These are phyloP conservation scores for Chamaenerion angustifolium DNA, from an alignment of 345 rosid species.

Conservation along the genomic window DNA sequence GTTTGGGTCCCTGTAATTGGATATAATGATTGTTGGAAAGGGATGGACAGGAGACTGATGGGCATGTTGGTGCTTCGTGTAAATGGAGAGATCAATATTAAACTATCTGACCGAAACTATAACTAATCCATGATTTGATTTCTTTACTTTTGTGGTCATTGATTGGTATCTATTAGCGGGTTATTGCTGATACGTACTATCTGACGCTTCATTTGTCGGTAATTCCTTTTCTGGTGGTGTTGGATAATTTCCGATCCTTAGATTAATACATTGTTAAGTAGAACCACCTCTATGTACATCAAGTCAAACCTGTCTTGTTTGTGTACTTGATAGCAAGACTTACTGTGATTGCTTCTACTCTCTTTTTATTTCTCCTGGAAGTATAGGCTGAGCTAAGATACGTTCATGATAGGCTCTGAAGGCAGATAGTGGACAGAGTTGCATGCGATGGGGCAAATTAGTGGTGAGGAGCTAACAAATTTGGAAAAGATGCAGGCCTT, in stretches of 20 bases:
- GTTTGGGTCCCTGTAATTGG: conserved; percentile 20
- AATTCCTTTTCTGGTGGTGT: conserved; percentile 32
- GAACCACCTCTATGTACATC: conserved; percentile 29
- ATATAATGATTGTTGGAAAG: conserved; percentile 27
- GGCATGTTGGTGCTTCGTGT: conserved; percentile 3
- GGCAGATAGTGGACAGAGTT: no score
- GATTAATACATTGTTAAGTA: conserved; percentile 28
- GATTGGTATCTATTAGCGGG: conserved; percentile 15
- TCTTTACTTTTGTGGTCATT: conserved; percentile 18
- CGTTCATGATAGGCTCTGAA: conserved; percentile 12
- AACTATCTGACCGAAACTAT: conserved; percentile 11
- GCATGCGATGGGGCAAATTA: conserved; percentile 61
- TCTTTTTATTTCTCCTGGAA: conserved; percentile 15
- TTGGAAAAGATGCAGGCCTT: conserved; percentile 61
- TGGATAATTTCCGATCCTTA: conserved; percentile 27
- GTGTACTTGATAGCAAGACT: conserved; percentile 23
- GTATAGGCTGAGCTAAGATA: no score
- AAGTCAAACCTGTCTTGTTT: conserved; percentile 21
- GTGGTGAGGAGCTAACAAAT: conserved; percentile 56
- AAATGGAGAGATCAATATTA: conserved; percentile 10
- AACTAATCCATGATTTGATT: conserved; percentile 14
- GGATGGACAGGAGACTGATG: conserved; percentile 1
- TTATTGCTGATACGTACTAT: conserved; percentile 25
- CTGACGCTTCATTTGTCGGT: conserved; percentile 16
- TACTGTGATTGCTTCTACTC: conserved; percentile 10